A percentile compares a stretch with the other conserved stretches of the same genome.
phyloP scores from a whole-genome alignment of 805 yeast genomes.

The Candida pseudoglaebosa region DNA sequence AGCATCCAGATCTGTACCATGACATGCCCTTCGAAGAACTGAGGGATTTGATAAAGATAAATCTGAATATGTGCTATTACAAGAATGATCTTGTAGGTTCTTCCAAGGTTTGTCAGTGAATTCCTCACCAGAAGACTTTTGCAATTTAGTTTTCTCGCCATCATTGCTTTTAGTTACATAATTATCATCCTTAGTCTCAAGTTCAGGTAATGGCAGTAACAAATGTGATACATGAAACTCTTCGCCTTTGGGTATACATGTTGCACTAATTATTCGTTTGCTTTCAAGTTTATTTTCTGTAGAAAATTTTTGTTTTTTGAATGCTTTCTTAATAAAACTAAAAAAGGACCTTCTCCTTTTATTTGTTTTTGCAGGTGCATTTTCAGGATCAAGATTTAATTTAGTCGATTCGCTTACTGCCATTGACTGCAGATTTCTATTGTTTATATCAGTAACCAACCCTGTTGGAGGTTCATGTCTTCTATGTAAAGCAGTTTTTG shows the following conservation, averaged over 20 bases:
- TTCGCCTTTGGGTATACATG: slow-evolving; percentile 4
- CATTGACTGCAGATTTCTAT: neutral
- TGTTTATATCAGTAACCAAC: neutral
- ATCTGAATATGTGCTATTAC: too few species aligned
- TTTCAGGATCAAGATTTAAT: too few species aligned
- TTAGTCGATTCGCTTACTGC: too few species aligned
- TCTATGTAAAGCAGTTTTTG: neutral
- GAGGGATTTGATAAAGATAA: too few species aligned
- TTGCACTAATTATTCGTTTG: neutral
- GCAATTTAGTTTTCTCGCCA: neutral
- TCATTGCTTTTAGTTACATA: neutral
- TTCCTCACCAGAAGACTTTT: too few species aligned
- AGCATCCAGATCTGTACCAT: too few species aligned
- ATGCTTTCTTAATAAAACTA: neutral
- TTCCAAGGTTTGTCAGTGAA: too few species aligned
- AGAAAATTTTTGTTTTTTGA: slow-evolving; percentile 3
- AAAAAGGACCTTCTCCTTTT: slow-evolving; percentile 5
- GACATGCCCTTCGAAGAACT: too few species aligned
- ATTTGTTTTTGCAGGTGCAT: neutral
- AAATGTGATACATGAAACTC: neutral
- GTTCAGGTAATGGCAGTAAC: slow-evolving; percentile 2
- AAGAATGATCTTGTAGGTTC: too few species aligned
- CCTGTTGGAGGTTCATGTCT: neutral
- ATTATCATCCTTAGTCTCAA: neutral
- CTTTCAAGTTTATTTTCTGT: neutral